Conservation (phyloP, 2,329 filamentous ascomycete genomes). For the Botrytis sinoallii region DNA sequence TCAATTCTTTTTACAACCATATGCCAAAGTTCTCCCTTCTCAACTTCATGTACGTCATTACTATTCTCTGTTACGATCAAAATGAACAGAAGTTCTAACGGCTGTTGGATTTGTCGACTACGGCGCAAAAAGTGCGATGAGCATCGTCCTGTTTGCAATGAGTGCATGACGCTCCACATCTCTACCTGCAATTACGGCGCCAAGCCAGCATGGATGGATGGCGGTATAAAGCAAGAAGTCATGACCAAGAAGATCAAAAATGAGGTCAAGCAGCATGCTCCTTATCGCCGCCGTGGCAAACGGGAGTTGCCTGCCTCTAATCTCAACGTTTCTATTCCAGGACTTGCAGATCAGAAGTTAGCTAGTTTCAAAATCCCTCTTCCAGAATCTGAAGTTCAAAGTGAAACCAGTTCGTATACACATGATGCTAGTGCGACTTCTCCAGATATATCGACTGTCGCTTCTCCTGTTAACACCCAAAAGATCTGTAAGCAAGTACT, state of each 20-base stretch:
- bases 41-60: background rate
- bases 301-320: slow-evolving; percentile 18
- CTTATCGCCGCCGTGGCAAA: slow-evolving; percentile 43
- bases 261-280: slow-evolving; percentile 54
- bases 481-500: slow-evolving; percentile 15
- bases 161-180: slow-evolving; percentile 52
- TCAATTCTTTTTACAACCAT: background rate
- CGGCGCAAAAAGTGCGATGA: slow-evolving; percentile 62
- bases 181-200: slow-evolving; percentile 51
- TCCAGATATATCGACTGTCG: background rate
- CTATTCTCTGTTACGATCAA: background rate
- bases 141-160: slow-evolving; percentile 48
- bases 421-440: slow-evolving; percentile 1
- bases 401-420: background rate
- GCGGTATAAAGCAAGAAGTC: slow-evolving; percentile 42
- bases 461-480: background rate
- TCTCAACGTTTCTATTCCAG: slow-evolving; percentile 11
- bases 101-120: slow-evolving; percentile 47
- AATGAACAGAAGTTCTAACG: slow-evolving; percentile 16
- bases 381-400: background rate
- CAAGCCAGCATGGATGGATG: slow-evolving; percentile 33
- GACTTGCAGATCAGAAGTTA: slow-evolving; percentile 17
- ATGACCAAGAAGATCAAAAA: slow-evolving; percentile 53
- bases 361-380: background rate
- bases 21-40: background rate